phyloP scores from a whole-genome alignment of 225 moss, liverwort and hornwort genomes.

The Polytrichum formosum region DNA sequence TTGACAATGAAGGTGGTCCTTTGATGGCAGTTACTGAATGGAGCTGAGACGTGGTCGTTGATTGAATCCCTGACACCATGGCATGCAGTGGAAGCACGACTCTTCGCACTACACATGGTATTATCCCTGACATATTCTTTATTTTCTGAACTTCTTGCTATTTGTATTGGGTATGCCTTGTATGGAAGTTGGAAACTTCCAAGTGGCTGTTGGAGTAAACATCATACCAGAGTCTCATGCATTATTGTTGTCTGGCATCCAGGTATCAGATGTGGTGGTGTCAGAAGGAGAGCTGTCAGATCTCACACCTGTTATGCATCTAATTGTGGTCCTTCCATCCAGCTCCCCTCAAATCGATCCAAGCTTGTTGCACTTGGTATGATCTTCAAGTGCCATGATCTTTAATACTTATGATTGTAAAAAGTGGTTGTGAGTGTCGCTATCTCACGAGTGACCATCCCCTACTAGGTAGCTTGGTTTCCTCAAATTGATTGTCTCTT shows the following conservation, averaged over 20 bases:
- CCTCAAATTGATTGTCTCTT: too few relatives aligned
- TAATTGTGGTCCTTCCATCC: conserved; percentile 76
- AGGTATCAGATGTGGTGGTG: conserved; percentile 82
- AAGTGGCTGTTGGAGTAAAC: too few relatives aligned
- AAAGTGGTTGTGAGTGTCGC: too few relatives aligned
- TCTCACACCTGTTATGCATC: conserved; percentile 86
- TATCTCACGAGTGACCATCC: too few relatives aligned
- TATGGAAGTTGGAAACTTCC: too few relatives aligned
- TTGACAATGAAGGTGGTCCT: conserved; percentile 67
- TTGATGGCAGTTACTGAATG: conserved; percentile 78
- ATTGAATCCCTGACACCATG: conserved; percentile 71
- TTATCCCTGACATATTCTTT: neutral
- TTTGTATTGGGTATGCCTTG: neutral
- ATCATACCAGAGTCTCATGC: neutral
- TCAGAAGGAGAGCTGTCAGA: conserved; percentile 72
- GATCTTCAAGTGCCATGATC: neutral
- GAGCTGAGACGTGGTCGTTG: conserved; percentile 89
- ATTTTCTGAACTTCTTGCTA: neutral
- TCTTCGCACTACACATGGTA: conserved; percentile 88
- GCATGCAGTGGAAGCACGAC: conserved; percentile 86
- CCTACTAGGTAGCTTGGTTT: too few relatives aligned
- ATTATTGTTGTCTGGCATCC: conserved; percentile 12
- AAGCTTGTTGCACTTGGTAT: conserved; percentile 74
- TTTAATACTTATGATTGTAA: too few relatives aligned
- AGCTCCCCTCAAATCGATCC: conserved; percentile 70